Base-by-base conservation (phyloP, 2,329 filamentous ascomycete genomes). In the Lecanosticta acicola region DNA sequence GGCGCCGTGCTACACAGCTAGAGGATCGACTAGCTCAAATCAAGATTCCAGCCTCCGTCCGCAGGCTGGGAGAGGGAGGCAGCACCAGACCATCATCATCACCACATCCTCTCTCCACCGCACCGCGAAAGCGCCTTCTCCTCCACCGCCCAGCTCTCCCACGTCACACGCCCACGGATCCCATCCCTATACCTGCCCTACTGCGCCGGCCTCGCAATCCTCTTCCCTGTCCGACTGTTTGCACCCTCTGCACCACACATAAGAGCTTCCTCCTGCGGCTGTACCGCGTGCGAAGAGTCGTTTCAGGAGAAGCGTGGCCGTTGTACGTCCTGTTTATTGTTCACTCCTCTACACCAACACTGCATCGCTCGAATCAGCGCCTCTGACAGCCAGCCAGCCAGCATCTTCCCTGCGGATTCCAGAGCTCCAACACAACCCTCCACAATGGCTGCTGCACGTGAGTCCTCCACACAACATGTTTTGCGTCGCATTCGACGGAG, bases 381-480 rank as follows among this genome's bases (percentile, higher is more conserved):
- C 26, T 33, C 43, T 34, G 34, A 32, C 35, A 39, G 5, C 45
- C n/a, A n/a, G 33, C 19, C 26, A 9, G 14, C 41, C 44, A 42
- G 38, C 44, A 20, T 41, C 19, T 40, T 39, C 37, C 44, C 44
- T 42, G 37, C 32, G n/a, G 13, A 17, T 11, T 16, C n/a, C 39
- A 24, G 32, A 44, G 32, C 32, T 43, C n/a, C 38, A 5, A 7
- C 7, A 5, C 11, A 11, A 29, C 5, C 16, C 20, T 11, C 36
- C 38, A 43, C 53, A 48, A 55, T 55, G 53, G 50, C 50, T 39
- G 40, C 44, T 39, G 46, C 50, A 49, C 53, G 50, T 56, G 48
- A 50, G 53, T 56, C 24, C 11, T 5, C 37, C 10, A 41, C n/a
- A 41, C 9, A 18, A 29, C 11, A 38, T 29, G n/a, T 24, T 13